Evolutionary conservation across 139 green algal genomes (phyloP).

Genomic region (Chlamydomonas sp.): DNA sequence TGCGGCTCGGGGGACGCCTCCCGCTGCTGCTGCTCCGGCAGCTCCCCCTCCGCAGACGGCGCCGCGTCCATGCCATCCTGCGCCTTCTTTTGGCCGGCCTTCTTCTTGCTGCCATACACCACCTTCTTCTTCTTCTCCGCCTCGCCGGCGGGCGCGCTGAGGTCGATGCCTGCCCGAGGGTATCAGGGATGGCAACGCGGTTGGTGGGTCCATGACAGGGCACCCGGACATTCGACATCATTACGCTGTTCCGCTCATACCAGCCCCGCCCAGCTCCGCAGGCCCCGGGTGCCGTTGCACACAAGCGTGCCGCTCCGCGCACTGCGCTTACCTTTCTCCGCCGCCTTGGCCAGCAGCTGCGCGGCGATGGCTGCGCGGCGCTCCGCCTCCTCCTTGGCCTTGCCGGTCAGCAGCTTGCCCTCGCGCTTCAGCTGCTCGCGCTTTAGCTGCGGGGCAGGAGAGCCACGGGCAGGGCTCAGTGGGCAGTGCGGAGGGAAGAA

Average conservation of each 20-base stretch:
- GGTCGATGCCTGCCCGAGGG: conserved; percentile 34
- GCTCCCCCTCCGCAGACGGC: not conserved
- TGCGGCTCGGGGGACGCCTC: not conserved
- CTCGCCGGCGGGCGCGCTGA: conserved; percentile 42
- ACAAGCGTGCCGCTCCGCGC: no score
- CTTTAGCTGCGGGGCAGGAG: conserved; percentile 31
- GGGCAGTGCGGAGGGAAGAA: not conserved
- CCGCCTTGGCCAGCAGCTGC: conserved; percentile 85
- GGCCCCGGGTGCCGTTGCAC: not conserved
- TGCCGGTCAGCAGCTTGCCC: conserved; percentile 91
- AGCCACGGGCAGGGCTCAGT: no score
- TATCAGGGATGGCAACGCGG: not conserved
- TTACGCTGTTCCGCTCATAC: no score
- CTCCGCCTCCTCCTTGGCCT: conserved; percentile 94
- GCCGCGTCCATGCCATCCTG: conserved; percentile 6
- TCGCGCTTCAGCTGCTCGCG: conserved; percentile 86
- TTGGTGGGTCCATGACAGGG: not conserved
- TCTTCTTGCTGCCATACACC: conserved; percentile 70
- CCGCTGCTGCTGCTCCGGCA: not conserved
- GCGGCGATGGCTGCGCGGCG: conserved; percentile 83
- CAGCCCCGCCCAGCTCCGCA: not conserved
- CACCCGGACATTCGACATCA: not conserved
- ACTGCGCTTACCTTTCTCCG: conserved; percentile 58
- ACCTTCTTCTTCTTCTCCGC: conserved; percentile 81
- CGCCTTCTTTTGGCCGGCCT: conserved; percentile 66